Evolutionary conservation across 2,329 filamentous ascomycete genomes (phyloP).

Genomic region (Coleophoma crateriformis): DNA sequence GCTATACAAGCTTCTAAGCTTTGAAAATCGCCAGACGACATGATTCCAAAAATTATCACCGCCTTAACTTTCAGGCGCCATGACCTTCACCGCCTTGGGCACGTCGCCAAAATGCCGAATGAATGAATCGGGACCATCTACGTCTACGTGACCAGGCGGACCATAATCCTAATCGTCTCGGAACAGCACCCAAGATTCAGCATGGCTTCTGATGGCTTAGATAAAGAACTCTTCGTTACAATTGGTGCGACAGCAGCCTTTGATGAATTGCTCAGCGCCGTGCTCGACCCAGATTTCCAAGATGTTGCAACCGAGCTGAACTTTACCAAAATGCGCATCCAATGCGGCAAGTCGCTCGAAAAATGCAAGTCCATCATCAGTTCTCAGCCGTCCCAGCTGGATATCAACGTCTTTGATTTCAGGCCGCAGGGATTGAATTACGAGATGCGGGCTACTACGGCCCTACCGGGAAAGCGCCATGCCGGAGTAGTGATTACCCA

Average conservation of each 20-base stretch:
- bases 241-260: conserved; percentile 91
- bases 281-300: conserved; percentile 59
- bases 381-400: conserved; percentile 32
- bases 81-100: no score
- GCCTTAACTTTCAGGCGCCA: neutral
- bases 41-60: neutral
- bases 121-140: no score
- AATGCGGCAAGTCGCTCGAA: conserved; percentile 69
- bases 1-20: neutral
- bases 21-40: neutral
- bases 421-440: conserved; percentile 49
- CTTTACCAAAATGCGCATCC: conserved; percentile 71
- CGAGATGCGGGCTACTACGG: conserved; percentile 38
- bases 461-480: conserved; percentile 37
- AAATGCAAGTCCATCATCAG: conserved; percentile 13
- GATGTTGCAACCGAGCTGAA: conserved; percentile 47
- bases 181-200: no score
- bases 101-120: no score
- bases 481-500: conserved; percentile 73
- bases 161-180: no score
- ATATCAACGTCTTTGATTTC: conserved; percentile 61
- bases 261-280: conserved; percentile 59
- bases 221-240: conserved; percentile 68
- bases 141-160: no score
- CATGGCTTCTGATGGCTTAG: neutral